Base-by-base conservation (phyloP, 176 grass and related monocot genomes). In the Phoenix roebelenii region DNA sequence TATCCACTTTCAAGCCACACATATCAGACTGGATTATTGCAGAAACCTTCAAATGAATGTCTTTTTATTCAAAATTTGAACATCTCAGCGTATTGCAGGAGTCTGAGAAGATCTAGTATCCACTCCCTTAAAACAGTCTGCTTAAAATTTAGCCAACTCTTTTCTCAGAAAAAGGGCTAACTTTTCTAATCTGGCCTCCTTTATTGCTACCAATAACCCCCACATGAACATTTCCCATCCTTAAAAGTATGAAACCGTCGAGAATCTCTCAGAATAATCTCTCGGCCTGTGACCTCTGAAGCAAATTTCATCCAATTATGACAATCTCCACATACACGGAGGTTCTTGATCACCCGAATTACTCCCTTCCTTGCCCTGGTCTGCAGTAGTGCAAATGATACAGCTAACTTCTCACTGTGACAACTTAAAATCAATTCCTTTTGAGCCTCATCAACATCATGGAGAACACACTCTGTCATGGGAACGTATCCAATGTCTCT, bases 261-360 rank as follows among this genome's bases (percentile, higher is more conserved):
- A 1, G 67, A 70, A 59, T 70, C 67, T 58, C 67, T 44, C 35
- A 58, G 18, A 16, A 70, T 17, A 19, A 58, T 59, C 22, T 70
- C 35, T 17, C 35, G 0, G 5, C 19, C 54, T 50, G 57, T 32
- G 2, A 59, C 20, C 39, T 59, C 5, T 23, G 54, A 50, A 49
- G 30, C 55, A 70, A 58, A 70, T 53, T 70, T 70, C 55, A 70
- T 59, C 55, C 54, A 70, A 5, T 49, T 50, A 59, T 70, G 67
- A 25, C 67, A 70, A 49, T 70, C 67, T 30, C 32, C 55, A 26
- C 54, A 70, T 0, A 70, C 67, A 4, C 67, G 54, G 15, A 70
- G 55, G 49, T 70, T 70, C 54, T 70, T 70, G 16, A 70, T 49
- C 67, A 70, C 67, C 18, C 54, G 18, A 26, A 59, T 50, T 1